Conservation (phyloP, 352 stramenopile genomes). For the Halophytophthora batemanensis region DNA sequence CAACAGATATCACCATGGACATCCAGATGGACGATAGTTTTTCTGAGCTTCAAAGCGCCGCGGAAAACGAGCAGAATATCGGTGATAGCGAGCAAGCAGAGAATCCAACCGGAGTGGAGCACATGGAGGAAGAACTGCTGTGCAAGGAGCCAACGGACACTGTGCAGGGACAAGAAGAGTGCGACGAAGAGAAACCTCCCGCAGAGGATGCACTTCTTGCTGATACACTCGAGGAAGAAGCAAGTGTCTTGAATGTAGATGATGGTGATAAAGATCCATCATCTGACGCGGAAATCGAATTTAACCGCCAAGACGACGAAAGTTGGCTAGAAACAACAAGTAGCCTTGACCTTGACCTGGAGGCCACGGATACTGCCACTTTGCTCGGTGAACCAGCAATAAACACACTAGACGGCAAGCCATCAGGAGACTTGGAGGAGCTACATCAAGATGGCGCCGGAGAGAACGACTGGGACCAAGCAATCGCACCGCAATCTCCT, state of each 20-base stretch:
- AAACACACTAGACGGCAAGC: slow-evolving; percentile 8
- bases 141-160: background rate
- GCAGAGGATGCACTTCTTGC: background rate
- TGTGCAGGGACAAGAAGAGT: background rate
- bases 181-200: background rate
- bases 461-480: slow-evolving; percentile 8
- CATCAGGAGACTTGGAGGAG: slow-evolving; percentile 3
- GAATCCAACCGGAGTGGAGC: background rate
- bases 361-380: background rate
- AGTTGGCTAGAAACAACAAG: background rate
- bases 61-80: background rate
- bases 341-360: too few relatives aligned
- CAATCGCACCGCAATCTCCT: background rate
- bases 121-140: too few relatives aligned
- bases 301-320: background rate
- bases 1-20: slow-evolving; percentile 52
- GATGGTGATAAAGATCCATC: slow-evolving; percentile 1
- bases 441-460: slow-evolving; percentile 2
- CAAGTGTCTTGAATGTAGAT: background rate
- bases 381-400: background rate
- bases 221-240: background rate
- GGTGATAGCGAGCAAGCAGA: background rate
- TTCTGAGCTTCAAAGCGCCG: slow-evolving; percentile 9
- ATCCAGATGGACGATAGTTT: slow-evolving; percentile 29
- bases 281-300: slow-evolving; percentile 1